Evolutionary conservation across 164 flowering plant species (phyloP), one percentile per base, ranked within the genome.

Genomic region (Malania oleifera): DNA sequence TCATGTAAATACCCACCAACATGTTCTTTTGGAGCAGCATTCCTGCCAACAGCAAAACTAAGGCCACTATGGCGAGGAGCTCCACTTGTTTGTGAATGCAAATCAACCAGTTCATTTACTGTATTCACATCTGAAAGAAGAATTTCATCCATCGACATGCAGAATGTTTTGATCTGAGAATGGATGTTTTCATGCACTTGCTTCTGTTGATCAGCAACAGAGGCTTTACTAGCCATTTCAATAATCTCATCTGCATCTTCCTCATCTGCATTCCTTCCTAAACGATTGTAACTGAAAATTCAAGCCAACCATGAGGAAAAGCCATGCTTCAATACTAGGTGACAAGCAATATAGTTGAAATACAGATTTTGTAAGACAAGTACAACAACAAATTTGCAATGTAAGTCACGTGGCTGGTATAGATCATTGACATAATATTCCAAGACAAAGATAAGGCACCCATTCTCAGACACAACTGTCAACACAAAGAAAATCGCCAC

Each of bases 191-290:
- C 46, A 4, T 43, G 46, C 4, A 43, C 46, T 18, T 43, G 46
- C 46, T 43, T 43, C 22, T 43, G 46, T n/a, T 43, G 46, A 43
- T 43, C 46, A 43, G 20, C 20, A 43, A 18, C 3, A 43, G 46
- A 43, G 7, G 20, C 22, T 43, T 43, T 43, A 43, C 22, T 43
- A 17, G 46, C 20, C 22, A 43, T 17, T 18, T 43, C 22, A 43
- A 43, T 43, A 4, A 43, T 43, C 46, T 43, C 46, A 20, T 43
- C 46, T 4, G 46, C 46, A 18, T 43, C 46, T 4, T 20, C 46
- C 22, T 43, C 46, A n/a, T 43, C 46, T n/a, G 46, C 46, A 43
- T 43, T n/a, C 46, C 22, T 43, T n/a, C 46, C 46, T n/a, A 43
- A 43, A 12, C 46, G 46, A 17, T 43, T 43, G 46, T 43, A 43